Evolutionary conservation across 495 filamentous ascomycete genomes (phyloP).

Genomic region (Penicillium odoratum): DNA sequence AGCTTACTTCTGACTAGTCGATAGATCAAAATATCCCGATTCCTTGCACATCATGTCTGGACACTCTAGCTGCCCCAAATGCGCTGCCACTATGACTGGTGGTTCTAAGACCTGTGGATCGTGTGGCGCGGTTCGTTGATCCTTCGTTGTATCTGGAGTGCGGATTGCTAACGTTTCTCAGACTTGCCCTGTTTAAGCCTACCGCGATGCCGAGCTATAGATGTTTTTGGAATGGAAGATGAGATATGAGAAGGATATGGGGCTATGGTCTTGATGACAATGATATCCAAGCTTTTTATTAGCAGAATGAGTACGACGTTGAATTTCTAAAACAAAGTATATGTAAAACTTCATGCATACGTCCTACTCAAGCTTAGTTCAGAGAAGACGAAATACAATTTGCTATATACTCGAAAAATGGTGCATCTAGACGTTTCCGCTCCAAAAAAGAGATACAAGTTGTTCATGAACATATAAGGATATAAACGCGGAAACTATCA

Average conservation of each 20-base stretch:
- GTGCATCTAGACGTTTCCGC: conserved; percentile 12
- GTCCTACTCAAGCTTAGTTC: too few relatives aligned
- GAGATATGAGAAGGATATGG: not conserved
- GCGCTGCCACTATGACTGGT: conserved; percentile 27
- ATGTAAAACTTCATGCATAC: too few relatives aligned
- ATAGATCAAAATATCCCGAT: not conserved
- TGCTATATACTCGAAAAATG: conserved; percentile 23
- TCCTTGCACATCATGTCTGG: conserved; percentile 23
- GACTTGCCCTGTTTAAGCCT: conserved; percentile 31
- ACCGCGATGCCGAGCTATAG: not conserved
- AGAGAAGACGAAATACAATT: conserved; percentile 7
- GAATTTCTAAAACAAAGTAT: not conserved
- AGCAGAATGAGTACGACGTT: not conserved
- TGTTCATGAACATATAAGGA: conserved; percentile 23
- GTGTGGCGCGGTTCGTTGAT: conserved; percentile 37
- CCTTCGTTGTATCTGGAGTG: not conserved
- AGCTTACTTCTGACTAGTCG: not conserved
- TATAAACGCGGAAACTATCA: conserved; percentile 18
- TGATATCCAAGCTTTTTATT: not conserved
- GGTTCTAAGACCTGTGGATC: conserved; percentile 37
- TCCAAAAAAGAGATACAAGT: conserved; percentile 8
- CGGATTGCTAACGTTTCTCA: conserved; percentile 14
- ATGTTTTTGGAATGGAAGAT: not conserved
- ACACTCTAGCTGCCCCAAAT: conserved; percentile 40
- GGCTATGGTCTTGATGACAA: not conserved